Evolutionary conservation across 495 filamentous ascomycete genomes (phyloP).

Genomic region (Neurospora sp.): DNA sequence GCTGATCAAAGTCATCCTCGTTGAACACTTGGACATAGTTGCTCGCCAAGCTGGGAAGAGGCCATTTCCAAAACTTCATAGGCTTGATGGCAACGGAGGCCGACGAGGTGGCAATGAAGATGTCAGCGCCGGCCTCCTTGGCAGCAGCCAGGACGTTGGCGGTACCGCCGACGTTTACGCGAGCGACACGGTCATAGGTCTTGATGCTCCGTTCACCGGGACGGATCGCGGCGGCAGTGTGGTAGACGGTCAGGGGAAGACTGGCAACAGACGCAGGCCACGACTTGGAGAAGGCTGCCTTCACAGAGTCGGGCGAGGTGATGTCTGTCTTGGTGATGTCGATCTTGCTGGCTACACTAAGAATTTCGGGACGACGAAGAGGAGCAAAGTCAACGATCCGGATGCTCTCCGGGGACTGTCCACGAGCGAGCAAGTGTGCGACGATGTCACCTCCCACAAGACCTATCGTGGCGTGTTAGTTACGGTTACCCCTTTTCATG

Average conservation of each 20-base stretch:
- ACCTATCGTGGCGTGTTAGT: constrained; percentile 19
- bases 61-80: constrained; percentile 38
- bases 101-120: constrained; percentile 51
- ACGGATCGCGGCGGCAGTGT: constrained; percentile 45
- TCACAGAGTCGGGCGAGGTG: constrained; percentile 32
- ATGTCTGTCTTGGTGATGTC: constrained; percentile 44
- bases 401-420: constrained; percentile 42
- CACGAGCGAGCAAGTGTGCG: constrained; percentile 42
- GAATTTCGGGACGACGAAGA: constrained; percentile 31
- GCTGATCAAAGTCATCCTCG: constrained; percentile 34
- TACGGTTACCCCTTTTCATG: neutral
- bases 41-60: constrained; percentile 32
- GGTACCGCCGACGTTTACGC: constrained; percentile 52
- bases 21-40: constrained; percentile 33
- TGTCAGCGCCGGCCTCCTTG: constrained; percentile 34
- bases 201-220: constrained; percentile 36
- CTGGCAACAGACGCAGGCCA: constrained; percentile 37
- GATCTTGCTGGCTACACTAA: constrained; percentile 26
- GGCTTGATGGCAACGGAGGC: constrained; percentile 37
- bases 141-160: constrained; percentile 45
- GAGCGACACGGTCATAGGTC: constrained; percentile 34
- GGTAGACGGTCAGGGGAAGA: constrained; percentile 46
- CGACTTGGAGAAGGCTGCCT: constrained; percentile 38
- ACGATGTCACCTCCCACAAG: constrained; percentile 49
- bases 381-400: constrained; percentile 43